Conservation (phyloP, 352 stramenopile species). For the Phytophthora niederhauseri region DNA sequence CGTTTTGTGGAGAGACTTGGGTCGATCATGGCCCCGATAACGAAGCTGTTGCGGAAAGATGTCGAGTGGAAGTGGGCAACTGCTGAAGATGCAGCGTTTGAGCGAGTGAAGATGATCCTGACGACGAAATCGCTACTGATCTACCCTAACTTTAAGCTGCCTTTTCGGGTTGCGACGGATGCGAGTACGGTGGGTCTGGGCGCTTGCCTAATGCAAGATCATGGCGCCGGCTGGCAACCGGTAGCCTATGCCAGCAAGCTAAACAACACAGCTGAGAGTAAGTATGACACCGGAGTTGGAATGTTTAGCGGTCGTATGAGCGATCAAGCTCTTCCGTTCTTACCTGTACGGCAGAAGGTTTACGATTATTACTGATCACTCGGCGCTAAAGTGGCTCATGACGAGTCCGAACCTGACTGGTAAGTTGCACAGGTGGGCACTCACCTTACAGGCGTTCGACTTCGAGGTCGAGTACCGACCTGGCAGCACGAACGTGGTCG, state of each 20-base stretch:
- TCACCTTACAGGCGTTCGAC: conserved; percentile 30
- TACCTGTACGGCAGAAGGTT: too few species aligned
- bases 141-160: conserved; percentile 3
- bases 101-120: neutral
- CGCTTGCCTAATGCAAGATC: conserved; percentile 2
- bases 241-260: conserved; percentile 5
- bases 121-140: neutral
- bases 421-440: conserved; percentile 21
- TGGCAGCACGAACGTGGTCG: conserved; percentile 17
- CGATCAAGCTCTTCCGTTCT: too few species aligned
- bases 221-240: neutral
- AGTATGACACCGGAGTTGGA: conserved; percentile 2
- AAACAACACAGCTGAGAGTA: neutral
- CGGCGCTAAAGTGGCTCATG: conserved; percentile 1
- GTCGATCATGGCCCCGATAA: neutral
- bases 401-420: neutral
- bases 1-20: neutral
- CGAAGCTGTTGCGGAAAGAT: neutral
- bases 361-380: too few species aligned
- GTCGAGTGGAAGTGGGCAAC: neutral
- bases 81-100: neutral
- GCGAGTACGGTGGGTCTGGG: neutral
- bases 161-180: conserved; percentile 1
- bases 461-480: conserved; percentile 19
- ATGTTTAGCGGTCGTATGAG: neutral